Percentiles rank a stretch among this genome's conserved stretches.
Evolutionary conservation across 2,329 filamentous ascomycete genomes (phyloP).

Genomic region (Lojkania enalia): DNA sequence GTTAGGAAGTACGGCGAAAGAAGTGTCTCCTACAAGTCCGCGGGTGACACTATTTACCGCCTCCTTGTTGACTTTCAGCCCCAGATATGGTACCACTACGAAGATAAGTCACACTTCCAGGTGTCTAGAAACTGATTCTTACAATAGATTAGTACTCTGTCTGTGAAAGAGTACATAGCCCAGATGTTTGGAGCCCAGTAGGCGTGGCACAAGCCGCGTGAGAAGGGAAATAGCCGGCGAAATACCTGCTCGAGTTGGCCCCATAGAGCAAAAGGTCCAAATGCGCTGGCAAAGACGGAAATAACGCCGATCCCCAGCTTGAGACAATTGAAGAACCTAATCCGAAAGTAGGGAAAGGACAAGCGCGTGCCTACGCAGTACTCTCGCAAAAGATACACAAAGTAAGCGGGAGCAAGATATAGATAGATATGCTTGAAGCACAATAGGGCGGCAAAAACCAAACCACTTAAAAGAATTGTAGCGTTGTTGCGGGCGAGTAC

Average conservation of each 20-base stretch:
- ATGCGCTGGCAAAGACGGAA: conserved; percentile 74
- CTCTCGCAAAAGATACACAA: conserved; percentile 84
- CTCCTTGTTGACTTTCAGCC: conserved; percentile 70
- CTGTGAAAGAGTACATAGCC: conserved; percentile 93
- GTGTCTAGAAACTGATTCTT: conserved; percentile 37
- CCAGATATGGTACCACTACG: conserved; percentile 78
- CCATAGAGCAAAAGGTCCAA: conserved; percentile 84
- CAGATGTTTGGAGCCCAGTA: conserved; percentile 99
- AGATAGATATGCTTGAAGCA: conserved; percentile 99
- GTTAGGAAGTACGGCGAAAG: conserved; percentile 90
- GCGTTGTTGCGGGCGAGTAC: conserved; percentile 77
- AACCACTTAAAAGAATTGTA: conserved; percentile 74
- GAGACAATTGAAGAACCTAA: conserved; percentile 76
- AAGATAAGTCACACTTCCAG: conserved; percentile 47
- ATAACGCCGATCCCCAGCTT: conserved; percentile 78
- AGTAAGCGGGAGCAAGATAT: conserved; percentile 94
- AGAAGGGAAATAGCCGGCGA: conserved; percentile 88
- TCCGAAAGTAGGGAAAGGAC: conserved; percentile 66
- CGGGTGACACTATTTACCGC: conserved; percentile 89
- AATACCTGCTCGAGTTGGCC: conserved; percentile 83
- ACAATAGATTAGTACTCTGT: conserved; percentile 82
- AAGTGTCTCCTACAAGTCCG: conserved; percentile 88
- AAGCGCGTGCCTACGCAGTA: conserved; percentile 84
- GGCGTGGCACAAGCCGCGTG: conserved; percentile 89
- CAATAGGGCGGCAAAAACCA: conserved; percentile 80